These are phyloP conservation scores for Lolium rigidum DNA, from an alignment of 176 grass and related monocot genomes.

Conservation along the genomic window DNA sequence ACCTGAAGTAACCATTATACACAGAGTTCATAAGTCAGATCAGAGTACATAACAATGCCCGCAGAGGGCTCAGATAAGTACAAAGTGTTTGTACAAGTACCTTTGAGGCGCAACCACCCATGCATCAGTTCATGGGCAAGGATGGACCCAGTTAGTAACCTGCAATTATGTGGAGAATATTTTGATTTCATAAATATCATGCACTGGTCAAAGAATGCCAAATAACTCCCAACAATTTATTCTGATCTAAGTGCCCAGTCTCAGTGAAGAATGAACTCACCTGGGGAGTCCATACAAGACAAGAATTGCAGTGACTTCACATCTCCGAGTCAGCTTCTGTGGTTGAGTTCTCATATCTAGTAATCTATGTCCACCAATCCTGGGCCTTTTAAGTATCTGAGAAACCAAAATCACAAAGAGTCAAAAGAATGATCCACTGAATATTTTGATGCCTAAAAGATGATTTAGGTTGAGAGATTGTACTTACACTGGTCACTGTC, in stretches of 20 bases:
- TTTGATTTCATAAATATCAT: slow-evolving; percentile 18
- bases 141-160: slow-evolving; percentile 93
- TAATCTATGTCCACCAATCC: slow-evolving; percentile 73
- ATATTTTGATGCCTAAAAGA: slow-evolving; percentile 5
- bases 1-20: slow-evolving; percentile 50
- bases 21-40: slow-evolving; percentile 18
- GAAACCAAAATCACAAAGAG: background rate
- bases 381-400: slow-evolving; percentile 81
- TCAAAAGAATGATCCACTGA: slow-evolving; percentile 6
- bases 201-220: background rate
- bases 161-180: slow-evolving; percentile 48
- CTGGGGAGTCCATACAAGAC: slow-evolving; percentile 90
- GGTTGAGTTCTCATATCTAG: slow-evolving; percentile 74
- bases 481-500: slow-evolving; percentile 86
- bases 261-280: slow-evolving; percentile 50
- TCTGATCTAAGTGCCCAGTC: background rate
- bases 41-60: background rate
- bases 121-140: slow-evolving; percentile 98
- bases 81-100: slow-evolving; percentile 40
- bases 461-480: slow-evolving; percentile 3
- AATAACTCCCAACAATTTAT: background rate
- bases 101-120: slow-evolving; percentile 92
- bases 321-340: slow-evolving; percentile 79
- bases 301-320: slow-evolving; percentile 95
- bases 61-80: background rate